Conservation (phyloP, 106 monocot genomes). For the Dactylorhiza incarnata region DNA sequence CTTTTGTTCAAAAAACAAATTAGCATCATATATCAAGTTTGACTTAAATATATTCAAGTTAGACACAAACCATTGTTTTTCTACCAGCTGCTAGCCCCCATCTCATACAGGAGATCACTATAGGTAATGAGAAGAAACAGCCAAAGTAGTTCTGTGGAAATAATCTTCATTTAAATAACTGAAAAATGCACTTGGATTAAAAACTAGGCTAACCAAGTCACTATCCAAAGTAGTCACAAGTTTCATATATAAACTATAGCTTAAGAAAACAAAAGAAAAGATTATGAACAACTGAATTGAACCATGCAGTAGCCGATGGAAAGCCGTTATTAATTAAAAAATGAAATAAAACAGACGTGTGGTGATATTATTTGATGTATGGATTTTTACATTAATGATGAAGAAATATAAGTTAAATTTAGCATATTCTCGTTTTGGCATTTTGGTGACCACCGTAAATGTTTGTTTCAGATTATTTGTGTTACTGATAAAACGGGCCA, state of each 20-base stretch:
- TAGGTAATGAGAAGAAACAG: slow-evolving; percentile 83
- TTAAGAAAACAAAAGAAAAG: neutral
- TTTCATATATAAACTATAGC: neutral
- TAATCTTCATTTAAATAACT: slow-evolving; percentile 3
- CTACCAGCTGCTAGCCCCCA: slow-evolving; percentile 87
- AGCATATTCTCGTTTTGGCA: neutral
- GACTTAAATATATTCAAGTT: slow-evolving; percentile 9
- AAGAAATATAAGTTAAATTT: neutral
- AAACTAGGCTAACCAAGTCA: neutral
- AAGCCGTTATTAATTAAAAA: neutral
- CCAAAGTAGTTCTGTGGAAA: slow-evolving; percentile 74
- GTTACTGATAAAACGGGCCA: neutral
- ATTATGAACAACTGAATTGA: neutral
- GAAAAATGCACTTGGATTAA: neutral
- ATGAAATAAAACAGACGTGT: neutral
- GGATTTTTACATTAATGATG: too few species aligned
- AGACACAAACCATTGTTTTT: slow-evolving; percentile 75
- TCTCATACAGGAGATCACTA: slow-evolving; percentile 89
- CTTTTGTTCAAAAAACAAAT: neutral
- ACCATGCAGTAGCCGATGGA: neutral
- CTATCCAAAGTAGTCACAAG: neutral
- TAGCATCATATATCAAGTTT: neutral
- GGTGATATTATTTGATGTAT: neutral
- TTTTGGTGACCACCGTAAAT: neutral
- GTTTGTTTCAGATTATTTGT: neutral